Conservation (phyloP, 2,329 filamentous ascomycete species). For the Colletotrichum chlorophyti region DNA sequence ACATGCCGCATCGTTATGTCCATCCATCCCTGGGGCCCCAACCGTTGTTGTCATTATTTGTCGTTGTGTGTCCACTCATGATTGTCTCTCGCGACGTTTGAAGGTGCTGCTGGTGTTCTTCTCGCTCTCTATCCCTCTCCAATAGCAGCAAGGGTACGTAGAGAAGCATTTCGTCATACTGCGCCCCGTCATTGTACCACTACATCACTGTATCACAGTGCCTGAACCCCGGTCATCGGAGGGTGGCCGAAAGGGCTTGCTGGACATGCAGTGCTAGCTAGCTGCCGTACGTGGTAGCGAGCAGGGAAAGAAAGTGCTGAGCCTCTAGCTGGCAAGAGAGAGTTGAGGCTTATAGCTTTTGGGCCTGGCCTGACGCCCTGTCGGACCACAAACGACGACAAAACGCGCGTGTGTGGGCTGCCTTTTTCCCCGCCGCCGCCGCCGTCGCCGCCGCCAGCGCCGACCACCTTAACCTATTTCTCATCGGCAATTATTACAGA, state of each 20-base stretch:
- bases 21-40: neutral
- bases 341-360: neutral
- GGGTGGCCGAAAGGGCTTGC: slow-evolving; percentile 15
- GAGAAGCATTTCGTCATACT: neutral
- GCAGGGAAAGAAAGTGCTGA: neutral
- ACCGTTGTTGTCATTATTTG: no score
- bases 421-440: no score
- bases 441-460: no score
- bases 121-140: neutral
- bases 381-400: no score
- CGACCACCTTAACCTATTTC: no score
- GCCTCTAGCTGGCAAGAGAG: slow-evolving; percentile 8
- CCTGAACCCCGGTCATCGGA: slow-evolving; percentile 23
- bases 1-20: neutral
- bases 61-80: neutral
- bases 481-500: no score
- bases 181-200: no score
- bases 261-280: slow-evolving; percentile 10
- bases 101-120: neutral
- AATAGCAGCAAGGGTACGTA: neutral
- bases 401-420: no score
- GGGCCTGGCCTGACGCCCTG: neutral
- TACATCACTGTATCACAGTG: slow-evolving; percentile 6
- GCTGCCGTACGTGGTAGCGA: no score
- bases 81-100: no score